These are phyloP conservation scores for Ganoderma sinense DNA, from an alignment of 1,284 basidiomycete genomes.

Conservation along the genomic window DNA sequence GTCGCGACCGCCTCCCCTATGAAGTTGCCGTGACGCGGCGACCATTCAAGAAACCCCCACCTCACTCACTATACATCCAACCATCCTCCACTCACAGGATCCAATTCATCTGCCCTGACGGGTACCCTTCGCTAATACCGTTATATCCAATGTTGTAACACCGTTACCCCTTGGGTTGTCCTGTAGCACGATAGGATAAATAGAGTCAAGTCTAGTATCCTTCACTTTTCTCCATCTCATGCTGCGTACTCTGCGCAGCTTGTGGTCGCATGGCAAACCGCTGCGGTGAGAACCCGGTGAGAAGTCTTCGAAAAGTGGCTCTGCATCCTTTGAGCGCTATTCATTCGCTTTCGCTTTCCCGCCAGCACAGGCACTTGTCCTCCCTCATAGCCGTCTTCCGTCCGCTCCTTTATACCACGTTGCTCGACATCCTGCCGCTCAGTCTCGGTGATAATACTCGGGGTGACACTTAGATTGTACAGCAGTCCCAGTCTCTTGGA, in stretches of 20 bases:
- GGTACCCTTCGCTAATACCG: background rate
- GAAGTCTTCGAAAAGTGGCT: background rate
- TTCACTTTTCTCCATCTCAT: background rate
- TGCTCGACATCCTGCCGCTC: background rate
- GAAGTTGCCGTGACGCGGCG: background rate
- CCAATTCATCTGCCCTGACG: background rate
- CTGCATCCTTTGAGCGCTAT: background rate
- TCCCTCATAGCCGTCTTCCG: conserved; percentile 12
- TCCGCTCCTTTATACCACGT: conserved; percentile 19
- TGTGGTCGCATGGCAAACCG: background rate
- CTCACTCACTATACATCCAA: background rate
- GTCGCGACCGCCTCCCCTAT: background rate
- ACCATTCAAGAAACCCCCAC: background rate
- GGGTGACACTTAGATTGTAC: conserved; percentile 15
- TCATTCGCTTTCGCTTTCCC: background rate
- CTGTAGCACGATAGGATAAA: background rate
- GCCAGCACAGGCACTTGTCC: conserved; percentile 9
- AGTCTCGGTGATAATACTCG: conserved; percentile 11
- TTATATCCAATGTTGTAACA: background rate
- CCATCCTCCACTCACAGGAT: background rate
- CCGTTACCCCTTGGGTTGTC: background rate
- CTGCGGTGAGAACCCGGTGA: background rate
- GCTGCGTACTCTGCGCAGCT: background rate
- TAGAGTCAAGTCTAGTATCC: background rate
- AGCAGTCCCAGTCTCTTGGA: background rate